A percentile compares a stretch with the other conserved stretches of the same genome.
These are phyloP conservation scores for Imleria badia DNA, from an alignment of 768 basidiomycete genomes.

Conservation along the genomic window DNA sequence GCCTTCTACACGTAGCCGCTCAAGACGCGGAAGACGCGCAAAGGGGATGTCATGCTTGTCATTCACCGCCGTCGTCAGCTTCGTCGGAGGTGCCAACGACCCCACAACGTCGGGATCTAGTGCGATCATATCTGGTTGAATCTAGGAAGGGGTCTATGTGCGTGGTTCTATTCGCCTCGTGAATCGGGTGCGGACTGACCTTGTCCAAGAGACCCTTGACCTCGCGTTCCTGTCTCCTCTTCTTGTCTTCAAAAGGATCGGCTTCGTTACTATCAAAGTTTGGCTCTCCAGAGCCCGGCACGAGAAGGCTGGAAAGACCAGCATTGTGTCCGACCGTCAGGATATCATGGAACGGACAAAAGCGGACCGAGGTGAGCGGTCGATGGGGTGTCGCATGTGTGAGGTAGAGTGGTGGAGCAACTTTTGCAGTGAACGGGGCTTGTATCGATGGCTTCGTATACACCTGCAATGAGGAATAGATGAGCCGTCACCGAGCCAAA, in stretches of 20 bases:
- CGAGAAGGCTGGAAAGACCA: conserved; percentile 82
- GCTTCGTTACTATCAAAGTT: conserved; percentile 94
- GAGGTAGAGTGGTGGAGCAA: conserved; percentile 80
- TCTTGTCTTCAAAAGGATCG: conserved; percentile 90
- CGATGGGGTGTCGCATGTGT: conserved; percentile 82
- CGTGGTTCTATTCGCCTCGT: no score
- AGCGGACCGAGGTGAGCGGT: conserved; percentile 71
- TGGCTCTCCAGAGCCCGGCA: conserved; percentile 91
- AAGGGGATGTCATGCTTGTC: conserved; percentile 55
- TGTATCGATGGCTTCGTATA: conserved; percentile 72
- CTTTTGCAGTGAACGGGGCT: conserved; percentile 44
- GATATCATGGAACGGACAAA: conserved; percentile 87
- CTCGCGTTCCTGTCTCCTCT: conserved; percentile 82
- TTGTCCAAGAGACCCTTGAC: conserved; percentile 90
- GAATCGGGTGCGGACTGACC: conserved; percentile 38
- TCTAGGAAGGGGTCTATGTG: conserved; percentile 39
- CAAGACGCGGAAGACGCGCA: conserved; percentile 73
- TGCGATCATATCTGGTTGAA: conserved; percentile 90
- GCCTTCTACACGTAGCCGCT: conserved; percentile 58
- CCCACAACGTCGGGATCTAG: conserved; percentile 79
- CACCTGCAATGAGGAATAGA: conserved; percentile 47
- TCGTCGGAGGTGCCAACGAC: conserved; percentile 59
- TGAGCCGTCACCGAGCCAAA: neutral
- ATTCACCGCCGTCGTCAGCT: conserved; percentile 51
- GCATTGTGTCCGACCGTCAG: conserved; percentile 74